A percentile compares a stretch with the other conserved stretches of the same genome.
phyloP scores from a whole-genome alignment of 2,329 filamentous ascomycete genomes.

The Xenoacremonium recifei region DNA sequence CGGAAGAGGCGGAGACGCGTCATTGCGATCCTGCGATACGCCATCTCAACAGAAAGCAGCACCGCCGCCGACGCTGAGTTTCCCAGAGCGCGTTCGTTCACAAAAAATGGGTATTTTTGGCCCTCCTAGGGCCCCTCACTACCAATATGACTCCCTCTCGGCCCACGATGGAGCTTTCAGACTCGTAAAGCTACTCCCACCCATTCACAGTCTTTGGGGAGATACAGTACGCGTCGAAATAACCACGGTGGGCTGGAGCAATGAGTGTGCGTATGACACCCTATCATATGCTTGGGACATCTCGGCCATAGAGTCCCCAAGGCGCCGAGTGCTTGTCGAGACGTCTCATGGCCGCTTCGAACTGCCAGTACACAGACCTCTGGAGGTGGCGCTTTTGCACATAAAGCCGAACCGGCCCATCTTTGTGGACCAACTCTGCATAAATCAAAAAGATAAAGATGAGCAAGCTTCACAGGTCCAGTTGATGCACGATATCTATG shows the following conservation, averaged over 20 bases:
- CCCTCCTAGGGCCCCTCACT: slow-evolving; percentile 1
- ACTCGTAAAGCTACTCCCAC: slow-evolving; percentile 8
- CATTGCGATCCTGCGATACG: background rate
- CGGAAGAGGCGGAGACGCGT: background rate
- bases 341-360: slow-evolving; percentile 4
- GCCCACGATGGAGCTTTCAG: slow-evolving; percentile 6
- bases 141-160: slow-evolving; percentile 2
- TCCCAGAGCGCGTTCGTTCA: background rate
- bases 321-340: slow-evolving; percentile 27
- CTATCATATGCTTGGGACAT: slow-evolving; percentile 32
- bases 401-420: slow-evolving; percentile 13
- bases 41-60: background rate
- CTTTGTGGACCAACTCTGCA: slow-evolving; percentile 33
- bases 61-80: background rate
- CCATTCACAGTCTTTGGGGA: slow-evolving; percentile 4
- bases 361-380: slow-evolving; percentile 26
- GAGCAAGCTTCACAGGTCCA: slow-evolving; percentile 28
- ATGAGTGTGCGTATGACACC: slow-evolving; percentile 21
- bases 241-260: slow-evolving; percentile 20
- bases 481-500: slow-evolving; percentile 31
- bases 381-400: slow-evolving; percentile 27
- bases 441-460: slow-evolving; percentile 23
- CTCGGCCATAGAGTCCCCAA: slow-evolving; percentile 7
- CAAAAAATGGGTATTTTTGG: slow-evolving; percentile 1
- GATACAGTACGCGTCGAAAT: slow-evolving; percentile 27